Evolutionary conservation across 257 asterid species (phyloP), one percentile per base, ranked within the genome.

Genomic region (Henckelia pumila): DNA sequence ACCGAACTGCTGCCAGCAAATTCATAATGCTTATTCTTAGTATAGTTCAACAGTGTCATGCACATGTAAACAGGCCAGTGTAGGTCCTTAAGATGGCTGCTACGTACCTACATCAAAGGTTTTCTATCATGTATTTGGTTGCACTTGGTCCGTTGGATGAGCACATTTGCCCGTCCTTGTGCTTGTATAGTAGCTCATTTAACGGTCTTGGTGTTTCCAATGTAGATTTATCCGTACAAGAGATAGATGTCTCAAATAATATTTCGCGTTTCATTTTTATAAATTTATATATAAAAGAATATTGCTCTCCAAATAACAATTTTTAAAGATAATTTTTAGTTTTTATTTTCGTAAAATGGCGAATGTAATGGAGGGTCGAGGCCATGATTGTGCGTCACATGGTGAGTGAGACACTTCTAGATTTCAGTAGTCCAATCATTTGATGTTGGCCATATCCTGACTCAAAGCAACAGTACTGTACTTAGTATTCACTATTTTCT

Each of bases 61-160:
- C 7, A 8, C 47, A 19, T 5, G 14, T 25, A 0, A 59, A 17
- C 49, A 16, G 9, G 33, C 9, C 26, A n/a, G 32, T 35, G 63
- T 61, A 6, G 26, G 13, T 61, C 22, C 5, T 17, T 49, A 65
- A 16, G 53, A 28, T 28, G 55, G 32, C 9, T 21, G 32, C 4
- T 66, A 29, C 33, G n/a, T 20, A 55, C n/a, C 40, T 24, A 13
- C 5, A 14, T 11, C 1, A 21, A 1, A 49, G 74, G 71, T 62
- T 10, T 35, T 74, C 14, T 52, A n/a, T n/a, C n/a, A n/a, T n/a
- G n/a, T n/a, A n/a, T n/a, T n/a, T n/a, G n/a, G n/a, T n/a, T n/a
- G n/a, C n/a, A n/a, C 78, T 73, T 73, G 64, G 82, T 77, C 82
- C 78, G 56, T 63, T 59, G 23, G 73, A 73, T 69, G 78, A 63